Evolutionary conservation across 768 basidiomycete species (phyloP).

Genomic region (Suillus alpinus): DNA sequence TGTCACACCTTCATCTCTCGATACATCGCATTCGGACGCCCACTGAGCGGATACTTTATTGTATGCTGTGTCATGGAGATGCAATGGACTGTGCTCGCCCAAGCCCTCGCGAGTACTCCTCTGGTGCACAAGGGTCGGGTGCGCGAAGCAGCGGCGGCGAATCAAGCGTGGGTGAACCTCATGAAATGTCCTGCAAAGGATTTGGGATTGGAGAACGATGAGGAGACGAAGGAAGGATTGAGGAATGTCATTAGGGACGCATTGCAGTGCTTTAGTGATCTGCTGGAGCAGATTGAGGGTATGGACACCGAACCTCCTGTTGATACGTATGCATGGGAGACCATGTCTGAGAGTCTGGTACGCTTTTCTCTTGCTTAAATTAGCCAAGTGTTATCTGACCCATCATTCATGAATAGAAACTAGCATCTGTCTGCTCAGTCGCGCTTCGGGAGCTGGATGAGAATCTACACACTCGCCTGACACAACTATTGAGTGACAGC

Average conservation of each 20-base stretch:
- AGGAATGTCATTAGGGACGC: constrained; percentile 55
- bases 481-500: constrained; percentile 74
- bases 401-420: constrained; percentile 54
- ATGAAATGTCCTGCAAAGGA: constrained; percentile 48
- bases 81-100: constrained; percentile 82
- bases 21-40: constrained; percentile 72
- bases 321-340: constrained; percentile 92
- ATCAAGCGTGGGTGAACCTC: constrained; percentile 74
- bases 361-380: constrained; percentile 4
- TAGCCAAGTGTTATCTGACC: neutral
- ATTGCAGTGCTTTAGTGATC: constrained; percentile 74
- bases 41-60: constrained; percentile 82
- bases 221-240: constrained; percentile 37
- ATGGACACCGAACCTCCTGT: constrained; percentile 76
- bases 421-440: constrained; percentile 78
- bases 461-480: constrained; percentile 65
- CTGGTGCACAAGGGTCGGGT: constrained; percentile 16
- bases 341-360: constrained; percentile 89
- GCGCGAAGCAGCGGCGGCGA: constrained; percentile 76
- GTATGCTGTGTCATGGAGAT: constrained; percentile 88
- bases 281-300: constrained; percentile 76
- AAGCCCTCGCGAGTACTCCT: constrained; percentile 49
- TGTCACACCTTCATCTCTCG: constrained; percentile 70
- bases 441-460: constrained; percentile 66
- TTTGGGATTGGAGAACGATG: constrained; percentile 37